Evolutionary conservation across 345 rosid genomes (phyloP).

Genomic region (Moringa oleifera): DNA sequence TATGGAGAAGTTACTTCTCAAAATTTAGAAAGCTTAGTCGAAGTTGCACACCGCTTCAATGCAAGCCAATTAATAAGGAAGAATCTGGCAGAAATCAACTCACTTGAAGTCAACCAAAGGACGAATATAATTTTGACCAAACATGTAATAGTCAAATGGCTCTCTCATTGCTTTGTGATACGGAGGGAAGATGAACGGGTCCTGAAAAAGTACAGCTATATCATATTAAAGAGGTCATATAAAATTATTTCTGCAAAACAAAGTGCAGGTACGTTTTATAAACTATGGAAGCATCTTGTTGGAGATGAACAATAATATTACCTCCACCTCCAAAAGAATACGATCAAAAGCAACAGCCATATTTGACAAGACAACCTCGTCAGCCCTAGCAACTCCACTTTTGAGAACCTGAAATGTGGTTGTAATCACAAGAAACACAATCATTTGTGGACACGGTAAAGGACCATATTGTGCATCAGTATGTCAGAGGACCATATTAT

Average conservation of each 20-base stretch:
- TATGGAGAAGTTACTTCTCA: background rate
- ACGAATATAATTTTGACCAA: conserved; percentile 91
- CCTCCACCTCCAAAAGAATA: conserved; percentile 80
- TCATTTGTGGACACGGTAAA: background rate
- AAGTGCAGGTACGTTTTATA: conserved; percentile 2
- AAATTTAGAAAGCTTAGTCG: conserved; percentile 4
- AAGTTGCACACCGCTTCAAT: background rate
- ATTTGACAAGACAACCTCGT: conserved; percentile 65
- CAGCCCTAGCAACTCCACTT: conserved; percentile 58
- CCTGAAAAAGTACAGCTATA: conserved; percentile 43
- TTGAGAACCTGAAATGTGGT: conserved; percentile 51
- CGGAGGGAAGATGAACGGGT: conserved; percentile 66
- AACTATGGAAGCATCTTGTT: conserved; percentile 14
- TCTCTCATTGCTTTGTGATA: conserved; percentile 82
- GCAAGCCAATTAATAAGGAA: conserved; percentile 1
- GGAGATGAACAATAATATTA: conserved; percentile 21
- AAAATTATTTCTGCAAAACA: conserved; percentile 2
- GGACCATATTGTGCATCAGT: background rate
- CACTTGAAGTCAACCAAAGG: conserved; percentile 85
- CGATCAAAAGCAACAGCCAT: conserved; percentile 80
- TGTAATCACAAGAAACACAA: background rate
- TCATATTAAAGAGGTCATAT: conserved; percentile 19
- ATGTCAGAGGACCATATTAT: no score
- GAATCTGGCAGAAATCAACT: conserved; percentile 22
- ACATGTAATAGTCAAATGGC: conserved; percentile 90